Conservation (phyloP, 2,329 filamentous ascomycete genomes). For the Epichloe festucae region DNA sequence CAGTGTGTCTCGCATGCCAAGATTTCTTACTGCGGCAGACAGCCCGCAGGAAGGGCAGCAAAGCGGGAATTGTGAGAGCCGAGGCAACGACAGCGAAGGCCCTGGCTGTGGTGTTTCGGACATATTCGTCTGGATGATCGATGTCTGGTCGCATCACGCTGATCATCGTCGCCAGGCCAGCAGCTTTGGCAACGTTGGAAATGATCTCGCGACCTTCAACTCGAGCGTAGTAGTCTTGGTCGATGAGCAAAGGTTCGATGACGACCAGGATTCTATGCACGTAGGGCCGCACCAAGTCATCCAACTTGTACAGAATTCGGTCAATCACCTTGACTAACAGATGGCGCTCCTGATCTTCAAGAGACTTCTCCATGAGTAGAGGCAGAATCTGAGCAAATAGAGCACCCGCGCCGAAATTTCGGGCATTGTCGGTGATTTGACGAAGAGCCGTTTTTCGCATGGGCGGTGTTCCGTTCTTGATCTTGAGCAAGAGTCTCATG, state of each 20-base stretch:
- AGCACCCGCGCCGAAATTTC: constrained; percentile 85
- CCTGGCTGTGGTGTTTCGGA: constrained; percentile 91
- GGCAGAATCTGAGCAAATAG: constrained; percentile 97
- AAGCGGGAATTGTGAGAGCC: constrained; percentile 85
- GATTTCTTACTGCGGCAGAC: constrained; percentile 98
- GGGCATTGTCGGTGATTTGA: constrained; percentile 94
- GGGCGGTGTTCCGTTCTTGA: constrained; percentile 97
- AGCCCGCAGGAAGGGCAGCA: constrained; percentile 87
- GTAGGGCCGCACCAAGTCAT: constrained; percentile 89
- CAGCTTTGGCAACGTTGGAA: constrained; percentile 92
- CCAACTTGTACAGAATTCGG: constrained; percentile 93
- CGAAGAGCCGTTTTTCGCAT: constrained; percentile 97
- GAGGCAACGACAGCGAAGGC: constrained; percentile 96
- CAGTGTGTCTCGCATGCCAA: constrained; percentile 94
- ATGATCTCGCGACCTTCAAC: constrained; percentile 98
- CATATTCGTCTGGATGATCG: constrained; percentile 96
- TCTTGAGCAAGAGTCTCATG: constrained; percentile 90
- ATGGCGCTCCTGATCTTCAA: constrained; percentile 97
- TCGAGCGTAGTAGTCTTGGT: constrained; percentile 97
- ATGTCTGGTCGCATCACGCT: constrained; percentile 98
- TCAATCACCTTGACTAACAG: constrained; percentile 98
- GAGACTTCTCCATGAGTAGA: constrained; percentile 91
- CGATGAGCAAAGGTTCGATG: constrained; percentile 96
- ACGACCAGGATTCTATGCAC: constrained; percentile 98
- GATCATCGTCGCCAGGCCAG: constrained; percentile 96